Conservation (phyloP, 2,329 filamentous ascomycete genomes). For the Didymellaceae sp. region DNA sequence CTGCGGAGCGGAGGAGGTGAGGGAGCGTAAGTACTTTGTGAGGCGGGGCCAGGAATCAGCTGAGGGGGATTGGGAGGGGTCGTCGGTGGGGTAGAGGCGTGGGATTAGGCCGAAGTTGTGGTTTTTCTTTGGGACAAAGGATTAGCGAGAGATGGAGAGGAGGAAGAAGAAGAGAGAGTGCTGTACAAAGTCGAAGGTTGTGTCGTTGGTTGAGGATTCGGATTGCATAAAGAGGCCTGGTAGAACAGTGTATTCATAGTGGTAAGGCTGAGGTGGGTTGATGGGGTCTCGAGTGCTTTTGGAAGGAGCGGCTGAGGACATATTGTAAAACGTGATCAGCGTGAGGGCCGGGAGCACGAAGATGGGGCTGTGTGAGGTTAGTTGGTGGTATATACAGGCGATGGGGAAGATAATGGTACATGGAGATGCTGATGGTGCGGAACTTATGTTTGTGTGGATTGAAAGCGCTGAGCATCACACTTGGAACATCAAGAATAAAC, state of each 20-base stretch:
- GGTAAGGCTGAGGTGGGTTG: constrained; percentile 26
- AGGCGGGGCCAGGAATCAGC: constrained; percentile 66
- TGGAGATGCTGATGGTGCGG: background rate
- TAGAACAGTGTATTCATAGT: constrained; percentile 66
- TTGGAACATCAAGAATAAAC: no score
- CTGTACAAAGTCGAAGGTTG: constrained; percentile 68
- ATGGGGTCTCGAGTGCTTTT: constrained; percentile 1
- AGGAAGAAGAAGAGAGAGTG: background rate
- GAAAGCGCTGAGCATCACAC: constrained; percentile 1
- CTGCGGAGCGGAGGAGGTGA: constrained; percentile 56
- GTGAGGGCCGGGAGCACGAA: constrained; percentile 18
- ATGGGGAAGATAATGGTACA: background rate
- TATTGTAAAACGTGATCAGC: constrained; percentile 17
- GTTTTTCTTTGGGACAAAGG: constrained; percentile 54
- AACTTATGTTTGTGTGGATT: background rate
- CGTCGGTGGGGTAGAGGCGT: constrained; percentile 56
- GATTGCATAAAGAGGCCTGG: constrained; percentile 70
- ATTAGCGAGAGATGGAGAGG: background rate
- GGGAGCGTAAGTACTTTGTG: constrained; percentile 58
- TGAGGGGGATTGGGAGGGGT: no score
- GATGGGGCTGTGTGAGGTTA: constrained; percentile 17
- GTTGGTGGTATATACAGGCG: background rate
- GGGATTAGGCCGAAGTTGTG: constrained; percentile 72
- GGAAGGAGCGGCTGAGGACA: constrained; percentile 6
- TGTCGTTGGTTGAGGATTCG: constrained; percentile 61